phyloP scores from a whole-genome alignment of 1,139 yeast species.

The Neolecta irregularis region DNA sequence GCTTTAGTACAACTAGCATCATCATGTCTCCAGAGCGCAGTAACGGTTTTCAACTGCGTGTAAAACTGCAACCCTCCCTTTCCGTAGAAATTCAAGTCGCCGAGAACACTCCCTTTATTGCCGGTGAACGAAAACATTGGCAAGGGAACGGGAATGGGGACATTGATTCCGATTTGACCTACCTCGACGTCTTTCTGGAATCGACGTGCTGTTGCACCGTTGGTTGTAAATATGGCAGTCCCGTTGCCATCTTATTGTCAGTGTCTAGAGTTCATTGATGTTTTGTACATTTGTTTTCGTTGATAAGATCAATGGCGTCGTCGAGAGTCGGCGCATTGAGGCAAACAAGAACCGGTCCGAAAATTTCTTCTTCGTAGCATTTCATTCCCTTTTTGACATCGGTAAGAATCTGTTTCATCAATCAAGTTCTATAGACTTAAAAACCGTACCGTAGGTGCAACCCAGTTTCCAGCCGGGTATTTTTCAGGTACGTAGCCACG shows the following conservation, averaged over 20 bases:
- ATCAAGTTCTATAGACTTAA: constrained; percentile 1
- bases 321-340: constrained; percentile 52
- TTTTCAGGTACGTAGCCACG: constrained; percentile 37
- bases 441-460: constrained; percentile 43
- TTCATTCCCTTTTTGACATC: constrained; percentile 53
- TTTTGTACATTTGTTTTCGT: constrained; percentile 32
- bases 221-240: constrained; percentile 51
- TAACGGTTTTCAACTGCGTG: constrained; percentile 65
- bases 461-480: constrained; percentile 53
- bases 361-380: constrained; percentile 60
- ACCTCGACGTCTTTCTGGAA: constrained; percentile 57
- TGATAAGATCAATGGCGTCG: constrained; percentile 54
- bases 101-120: constrained; percentile 59
- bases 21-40: constrained; percentile 51
- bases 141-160: constrained; percentile 72
- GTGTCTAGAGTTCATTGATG: too few species aligned
- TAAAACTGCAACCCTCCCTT: constrained; percentile 57
- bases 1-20: constrained; percentile 39
- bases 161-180: constrained; percentile 69
- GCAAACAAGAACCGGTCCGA: constrained; percentile 59
- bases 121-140: constrained; percentile 78
- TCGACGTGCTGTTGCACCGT: constrained; percentile 55
- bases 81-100: constrained; percentile 69
- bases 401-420: constrained; percentile 29
- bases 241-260: constrained; percentile 74